Evolutionary conservation across 1,284 basidiomycete species (phyloP), one percentile per base, ranked within the genome.

Genomic region (Ustilago xerochloae): DNA sequence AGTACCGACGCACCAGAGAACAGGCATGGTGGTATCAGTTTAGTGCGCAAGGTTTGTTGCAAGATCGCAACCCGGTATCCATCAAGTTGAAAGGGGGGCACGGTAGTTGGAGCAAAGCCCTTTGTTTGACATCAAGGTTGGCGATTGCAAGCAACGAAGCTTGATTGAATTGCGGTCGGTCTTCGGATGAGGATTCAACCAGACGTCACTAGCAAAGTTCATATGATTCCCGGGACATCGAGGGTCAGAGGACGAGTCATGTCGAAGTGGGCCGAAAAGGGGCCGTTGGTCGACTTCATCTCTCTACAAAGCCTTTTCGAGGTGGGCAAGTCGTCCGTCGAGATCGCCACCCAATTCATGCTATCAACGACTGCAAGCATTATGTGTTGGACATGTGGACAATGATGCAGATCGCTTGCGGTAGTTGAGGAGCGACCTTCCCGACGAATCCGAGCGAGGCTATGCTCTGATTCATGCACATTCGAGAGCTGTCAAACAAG

Each of bases 401-500:
- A 36, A 36, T 16, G 35, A 5, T 36, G 35, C 38, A 41, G 18
- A 41, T n/a, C n/a, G n/a, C n/a, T n/a, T n/a, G n/a, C n/a, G n/a
- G 38, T 7, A 41, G 18, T n/a, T 33, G 6, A 20, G 39, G 4
- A 22, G n/a, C 20, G 18, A 41, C 20, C 35, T 36, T 36, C 35
- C 3, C 35, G n/a, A n/a, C n/a, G n/a, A n/a, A n/a, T n/a, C n/a
- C n/a, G n/a, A n/a, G 32, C 0, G 4, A 10, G 32, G 32, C 32
- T 33, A 33, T 15, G 3, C 2, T 10, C 18, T n/a, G 18, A 41
- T 41, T 41, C 38, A 18, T 16, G 45, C 24, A 29, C 46, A 45
- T 24, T 36, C 7, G 51, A 18, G 26, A 41, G 51, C 51, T 43
- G 61, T 63, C 61, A 56, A 63, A 32, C 41, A 63, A 55, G 18